phyloP scores from a whole-genome alignment of 495 filamentous ascomycete species.

The Chaetomium fimeti region DNA sequence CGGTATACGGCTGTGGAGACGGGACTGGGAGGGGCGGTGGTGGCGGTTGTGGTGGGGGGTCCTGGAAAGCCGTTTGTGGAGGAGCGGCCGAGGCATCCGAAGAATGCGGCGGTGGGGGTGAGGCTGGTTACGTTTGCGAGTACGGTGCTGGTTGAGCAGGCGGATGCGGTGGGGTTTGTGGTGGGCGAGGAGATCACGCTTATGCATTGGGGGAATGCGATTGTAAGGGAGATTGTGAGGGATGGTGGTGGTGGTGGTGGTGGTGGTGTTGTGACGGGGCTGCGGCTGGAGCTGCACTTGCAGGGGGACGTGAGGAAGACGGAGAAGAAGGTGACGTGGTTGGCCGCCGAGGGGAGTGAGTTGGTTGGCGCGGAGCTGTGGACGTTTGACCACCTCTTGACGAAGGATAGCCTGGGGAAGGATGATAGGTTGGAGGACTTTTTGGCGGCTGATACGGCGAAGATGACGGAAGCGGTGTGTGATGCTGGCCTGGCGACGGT shows the following conservation, averaged over 20 bases:
- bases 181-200: conserved; percentile 10
- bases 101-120: background rate
- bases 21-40: background rate
- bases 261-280: background rate
- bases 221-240: background rate
- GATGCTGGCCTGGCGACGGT: background rate
- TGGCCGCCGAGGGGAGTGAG: conserved; percentile 65
- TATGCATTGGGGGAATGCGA: conserved; percentile 6
- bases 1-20: background rate
- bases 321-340: conserved; percentile 86
- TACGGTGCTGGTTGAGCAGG: background rate
- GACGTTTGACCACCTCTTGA: conserved; percentile 86
- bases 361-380: conserved; percentile 73
- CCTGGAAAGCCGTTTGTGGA: background rate
- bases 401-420: conserved; percentile 79
- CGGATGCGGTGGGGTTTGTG: background rate
- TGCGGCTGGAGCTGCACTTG: conserved; percentile 10
- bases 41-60: background rate
- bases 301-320: conserved; percentile 68
- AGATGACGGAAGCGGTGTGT: conserved; percentile 1
- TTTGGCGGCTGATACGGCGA: conserved; percentile 67
- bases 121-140: background rate
- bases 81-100: background rate
- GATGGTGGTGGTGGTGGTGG: background rate
- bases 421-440: conserved; percentile 78